phyloP scores from a whole-genome alignment of 73 alveolate species.

The Stentor coeruleus region DNA sequence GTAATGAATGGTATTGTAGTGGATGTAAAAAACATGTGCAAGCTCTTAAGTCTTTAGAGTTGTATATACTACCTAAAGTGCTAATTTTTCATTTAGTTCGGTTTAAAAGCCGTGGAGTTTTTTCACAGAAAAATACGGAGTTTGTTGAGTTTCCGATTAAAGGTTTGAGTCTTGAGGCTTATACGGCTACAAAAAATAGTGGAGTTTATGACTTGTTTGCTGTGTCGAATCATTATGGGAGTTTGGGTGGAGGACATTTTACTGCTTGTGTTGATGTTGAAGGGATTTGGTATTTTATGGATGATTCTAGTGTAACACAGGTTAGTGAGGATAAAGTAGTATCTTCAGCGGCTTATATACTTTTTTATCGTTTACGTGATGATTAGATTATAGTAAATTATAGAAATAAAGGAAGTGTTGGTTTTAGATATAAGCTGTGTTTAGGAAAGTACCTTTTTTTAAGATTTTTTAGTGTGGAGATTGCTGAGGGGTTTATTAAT shows the following conservation, averaged over 20 bases:
- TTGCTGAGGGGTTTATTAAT: too few species aligned
- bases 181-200: conserved; percentile 29
- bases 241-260: conserved; percentile 73
- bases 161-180: conserved; percentile 33
- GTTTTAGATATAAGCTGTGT: too few species aligned
- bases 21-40: conserved; percentile 78
- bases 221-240: conserved; percentile 90
- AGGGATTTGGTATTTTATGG: conserved; percentile 61
- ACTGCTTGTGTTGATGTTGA: conserved; percentile 75
- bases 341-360: conserved; percentile 52
- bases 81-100: conserved; percentile 79
- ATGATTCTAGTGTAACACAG: conserved; percentile 56
- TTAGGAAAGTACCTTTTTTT: too few species aligned
- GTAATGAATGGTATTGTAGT: conserved; percentile 88
- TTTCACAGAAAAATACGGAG: conserved; percentile 34
- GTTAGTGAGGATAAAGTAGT: conserved; percentile 49
- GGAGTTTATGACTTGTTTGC: conserved; percentile 77
- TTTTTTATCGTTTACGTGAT: neutral
- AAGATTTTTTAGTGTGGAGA: too few species aligned
- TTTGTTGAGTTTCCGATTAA: conserved; percentile 62
- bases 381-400: too few species aligned
- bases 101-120: conserved; percentile 53
- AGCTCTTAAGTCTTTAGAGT: conserved; percentile 71
- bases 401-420: too few species aligned
- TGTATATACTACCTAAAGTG: conserved; percentile 76